Evolutionary conservation across 2,329 filamentous ascomycete genomes (phyloP).

Genomic region (Neofusicoccum cordaticola): DNA sequence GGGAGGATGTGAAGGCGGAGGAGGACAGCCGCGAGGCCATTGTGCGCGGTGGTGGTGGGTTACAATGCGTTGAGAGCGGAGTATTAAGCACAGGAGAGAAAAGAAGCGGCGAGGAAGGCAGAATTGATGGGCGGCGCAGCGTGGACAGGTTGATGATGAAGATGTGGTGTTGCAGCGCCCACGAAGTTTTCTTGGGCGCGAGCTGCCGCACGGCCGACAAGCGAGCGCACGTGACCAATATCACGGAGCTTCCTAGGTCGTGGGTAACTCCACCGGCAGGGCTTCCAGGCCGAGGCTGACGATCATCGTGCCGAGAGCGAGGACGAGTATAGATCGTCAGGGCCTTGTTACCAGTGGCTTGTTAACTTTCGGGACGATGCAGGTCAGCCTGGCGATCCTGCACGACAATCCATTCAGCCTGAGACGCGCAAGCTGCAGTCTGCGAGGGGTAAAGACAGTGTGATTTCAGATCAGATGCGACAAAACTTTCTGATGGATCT

Average conservation of each 20-base stretch:
- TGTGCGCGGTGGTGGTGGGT: not conserved
- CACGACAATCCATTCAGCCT: not conserved
- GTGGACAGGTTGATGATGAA: constrained; percentile 17
- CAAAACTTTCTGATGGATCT: constrained; percentile 11
- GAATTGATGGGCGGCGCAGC: constrained; percentile 8
- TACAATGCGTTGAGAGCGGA: not conserved
- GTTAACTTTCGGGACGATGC: constrained; percentile 6
- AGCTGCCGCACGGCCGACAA: not conserved
- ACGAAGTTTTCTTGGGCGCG: constrained; percentile 11
- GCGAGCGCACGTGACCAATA: constrained; percentile 2
- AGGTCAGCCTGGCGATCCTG: constrained; percentile 14
- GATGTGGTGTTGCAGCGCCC: constrained; percentile 19
- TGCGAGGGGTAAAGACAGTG: constrained; percentile 3
- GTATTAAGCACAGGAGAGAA: constrained; percentile 20
- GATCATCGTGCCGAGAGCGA: constrained; percentile 12
- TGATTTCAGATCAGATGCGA: not conserved
- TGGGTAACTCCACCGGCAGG: constrained; percentile 1
- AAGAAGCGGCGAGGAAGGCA: constrained; percentile 16
- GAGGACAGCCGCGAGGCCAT: constrained; percentile 32
- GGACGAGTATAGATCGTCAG: constrained; percentile 7
- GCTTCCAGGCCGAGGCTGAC: not conserved
- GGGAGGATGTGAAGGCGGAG: constrained; percentile 22
- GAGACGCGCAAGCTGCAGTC: not conserved
- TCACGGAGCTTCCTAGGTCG: not conserved
- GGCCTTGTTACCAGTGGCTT: constrained; percentile 3